Evolutionary conservation across 2,329 filamentous ascomycete species (phyloP).

Genomic region (Diaporthe sp.): DNA sequence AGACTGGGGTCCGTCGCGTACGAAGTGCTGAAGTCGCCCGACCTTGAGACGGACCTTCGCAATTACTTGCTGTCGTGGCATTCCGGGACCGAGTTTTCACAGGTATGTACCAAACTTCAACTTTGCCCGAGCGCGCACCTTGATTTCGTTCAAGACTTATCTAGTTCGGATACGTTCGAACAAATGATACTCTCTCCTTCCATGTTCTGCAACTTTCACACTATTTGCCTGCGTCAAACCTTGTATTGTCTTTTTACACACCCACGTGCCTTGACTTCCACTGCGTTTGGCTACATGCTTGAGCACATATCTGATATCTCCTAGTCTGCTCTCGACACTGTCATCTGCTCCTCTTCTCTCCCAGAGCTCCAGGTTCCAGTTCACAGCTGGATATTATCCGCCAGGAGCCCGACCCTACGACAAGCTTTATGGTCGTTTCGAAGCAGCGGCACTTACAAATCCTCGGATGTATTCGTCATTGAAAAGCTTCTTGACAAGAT

Average conservation of each 20-base stretch:
- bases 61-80: constrained; percentile 59
- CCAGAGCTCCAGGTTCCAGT: constrained; percentile 82
- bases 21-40: constrained; percentile 70
- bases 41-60: constrained; percentile 74
- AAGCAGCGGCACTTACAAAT: constrained; percentile 63
- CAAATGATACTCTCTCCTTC: background rate
- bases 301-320: background rate
- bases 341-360: constrained; percentile 67
- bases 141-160: background rate
- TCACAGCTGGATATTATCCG: constrained; percentile 84
- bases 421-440: constrained; percentile 70
- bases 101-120: background rate
- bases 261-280: background rate
- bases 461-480: constrained; percentile 73
- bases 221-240: background rate
- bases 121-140: background rate
- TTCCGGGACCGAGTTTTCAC: constrained; percentile 49
- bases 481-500: constrained; percentile 63
- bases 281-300: no score
- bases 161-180: background rate
- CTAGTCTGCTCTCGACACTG: constrained; percentile 53
- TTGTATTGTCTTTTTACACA: background rate
- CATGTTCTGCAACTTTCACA: background rate
- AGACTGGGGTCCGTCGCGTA: constrained; percentile 64
- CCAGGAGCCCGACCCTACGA: constrained; percentile 78